Base-by-base conservation (phyloP, 2,329 filamentous ascomycete species). In the Aspergillus candidus region DNA sequence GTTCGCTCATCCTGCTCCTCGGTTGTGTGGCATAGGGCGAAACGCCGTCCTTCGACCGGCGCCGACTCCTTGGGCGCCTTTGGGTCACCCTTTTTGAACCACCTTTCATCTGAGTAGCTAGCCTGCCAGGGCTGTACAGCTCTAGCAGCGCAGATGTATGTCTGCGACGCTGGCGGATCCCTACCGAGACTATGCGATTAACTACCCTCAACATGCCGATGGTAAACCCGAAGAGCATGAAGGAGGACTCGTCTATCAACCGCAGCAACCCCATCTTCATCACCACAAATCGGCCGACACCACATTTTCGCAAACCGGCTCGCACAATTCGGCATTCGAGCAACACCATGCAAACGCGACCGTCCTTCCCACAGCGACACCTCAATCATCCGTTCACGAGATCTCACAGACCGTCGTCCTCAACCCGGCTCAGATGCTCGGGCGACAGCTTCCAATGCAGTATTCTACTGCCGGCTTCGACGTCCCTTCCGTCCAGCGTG, bases 181-280 rank as follows among this genome's bases (percentile, higher is more conserved):
- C 70, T 87, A 86, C 75, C 79, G 81, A 77, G 79, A 82, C 74
- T 84, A 84, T 76, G 79, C 83, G 78, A 81, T 86, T 77, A 80
- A 84, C 67, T 86, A 85, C 73, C 76, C 81, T 71, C 73, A 80
- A 66, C 82, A 84, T 72, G 78, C 76, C 63, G 75, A 76, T 70
- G 78, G 82, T 73, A 71, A 80, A 71, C 76, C 75, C 69, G 75
- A 79, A 65, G 80, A 83, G 67, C 75, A 74, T 65, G 79, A 84
- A 64, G 74, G 76, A 65, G 73, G 79, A 63, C 78, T 83, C 65
- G 70, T 76, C 57, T 86, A 84, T 71, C 78, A 81, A 60, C 59
- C 75, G 55, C 62, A 58, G 39, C 65, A 68, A 38, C 57, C 62
- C 37, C 61, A 71, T 60, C 52, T 63, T 47, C 61, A 65, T 40